Evolutionary conservation across 2,329 filamentous ascomycete genomes (phyloP).

Genomic region (Epichloe coenophiala): DNA sequence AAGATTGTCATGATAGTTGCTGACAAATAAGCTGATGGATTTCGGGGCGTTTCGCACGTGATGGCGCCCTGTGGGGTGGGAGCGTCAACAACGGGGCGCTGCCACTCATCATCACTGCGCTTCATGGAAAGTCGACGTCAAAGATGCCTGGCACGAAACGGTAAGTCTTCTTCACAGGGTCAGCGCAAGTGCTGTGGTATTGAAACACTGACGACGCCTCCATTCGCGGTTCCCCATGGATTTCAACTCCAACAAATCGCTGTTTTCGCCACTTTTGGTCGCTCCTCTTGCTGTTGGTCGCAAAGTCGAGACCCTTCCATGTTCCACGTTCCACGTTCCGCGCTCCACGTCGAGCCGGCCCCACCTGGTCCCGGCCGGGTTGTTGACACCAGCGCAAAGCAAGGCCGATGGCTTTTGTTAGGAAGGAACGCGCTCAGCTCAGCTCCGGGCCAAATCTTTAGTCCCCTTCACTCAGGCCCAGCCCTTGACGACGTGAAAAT

Average conservation of each 20-base stretch:
- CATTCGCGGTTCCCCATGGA: not conserved
- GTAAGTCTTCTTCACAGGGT: no score
- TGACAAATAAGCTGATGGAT: not conserved
- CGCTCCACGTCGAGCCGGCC: not conserved
- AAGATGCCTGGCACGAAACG: no score
- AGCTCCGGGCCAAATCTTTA: no score
- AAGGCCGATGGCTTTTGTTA: constrained; percentile 1
- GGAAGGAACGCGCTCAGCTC: constrained; percentile 2
- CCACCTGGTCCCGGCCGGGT: not conserved
- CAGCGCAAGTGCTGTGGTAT: no score
- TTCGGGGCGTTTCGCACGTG: not conserved
- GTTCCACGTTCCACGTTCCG: not conserved
- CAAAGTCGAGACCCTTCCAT: not conserved
- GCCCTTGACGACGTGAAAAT: not conserved
- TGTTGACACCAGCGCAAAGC: not conserved
- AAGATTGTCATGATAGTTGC: not conserved
- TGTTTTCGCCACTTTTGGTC: not conserved
- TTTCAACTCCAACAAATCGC: not conserved
- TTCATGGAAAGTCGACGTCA: no score
- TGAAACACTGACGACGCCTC: no score
- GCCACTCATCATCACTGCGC: no score
- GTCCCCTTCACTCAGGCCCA: no score
- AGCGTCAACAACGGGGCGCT: not conserved
- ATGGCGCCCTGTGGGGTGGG: not conserved
- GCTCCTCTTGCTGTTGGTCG: not conserved